Conservation (phyloP, 768 basidiomycete genomes). For the Tylopilus rubrobrunneus region DNA sequence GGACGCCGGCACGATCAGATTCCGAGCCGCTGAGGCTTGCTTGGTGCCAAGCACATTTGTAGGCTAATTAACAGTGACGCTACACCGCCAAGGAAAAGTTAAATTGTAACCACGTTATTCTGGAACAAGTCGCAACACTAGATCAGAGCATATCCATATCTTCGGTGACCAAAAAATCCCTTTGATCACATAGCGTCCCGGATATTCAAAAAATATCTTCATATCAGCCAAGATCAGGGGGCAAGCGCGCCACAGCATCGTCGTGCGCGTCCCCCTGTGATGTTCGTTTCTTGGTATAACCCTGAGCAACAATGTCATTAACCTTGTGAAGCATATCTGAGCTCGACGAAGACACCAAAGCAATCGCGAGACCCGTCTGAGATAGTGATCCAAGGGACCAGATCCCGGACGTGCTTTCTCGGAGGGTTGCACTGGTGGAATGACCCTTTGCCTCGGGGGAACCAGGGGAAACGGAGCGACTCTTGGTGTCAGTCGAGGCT, state of each 20-base stretch:
- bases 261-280: neutral
- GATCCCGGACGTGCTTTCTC: conserved; percentile 5
- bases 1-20: no score
- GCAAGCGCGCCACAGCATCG: neutral
- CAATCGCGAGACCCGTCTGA: conserved; percentile 21
- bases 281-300: conserved; percentile 28
- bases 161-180: neutral
- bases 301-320: conserved; percentile 34
- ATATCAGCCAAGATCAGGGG: neutral
- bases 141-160: neutral
- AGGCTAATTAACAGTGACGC: no score
- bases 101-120: no score
- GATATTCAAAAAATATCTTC: neutral
- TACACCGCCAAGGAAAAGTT: no score
- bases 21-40: no score
- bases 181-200: no score
- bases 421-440: neutral
- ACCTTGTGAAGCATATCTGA: conserved; percentile 30
- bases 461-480: conserved; percentile 3
- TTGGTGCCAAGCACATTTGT: no score
- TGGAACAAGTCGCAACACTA: neutral
- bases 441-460: conserved; percentile 8
- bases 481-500: neutral
- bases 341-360: conserved; percentile 21
- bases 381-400: conserved; percentile 20